These are phyloP conservation scores for Cordyceps farinosa DNA, from an alignment of 2,329 filamentous ascomycete species.

Conservation along the genomic window DNA sequence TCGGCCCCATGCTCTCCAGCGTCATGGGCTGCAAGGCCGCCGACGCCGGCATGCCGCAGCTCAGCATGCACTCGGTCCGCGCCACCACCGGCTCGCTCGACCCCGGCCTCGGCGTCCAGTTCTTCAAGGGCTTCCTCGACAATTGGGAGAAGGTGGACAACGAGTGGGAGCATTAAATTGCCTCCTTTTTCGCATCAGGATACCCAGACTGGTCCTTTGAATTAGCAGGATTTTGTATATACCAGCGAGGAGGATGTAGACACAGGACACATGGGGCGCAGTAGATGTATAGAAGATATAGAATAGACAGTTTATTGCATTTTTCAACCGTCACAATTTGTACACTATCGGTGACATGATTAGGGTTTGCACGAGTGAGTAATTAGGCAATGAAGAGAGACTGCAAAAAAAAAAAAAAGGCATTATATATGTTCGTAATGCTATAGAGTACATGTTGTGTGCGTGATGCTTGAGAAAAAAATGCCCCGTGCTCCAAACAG, in stretches of 20 bases:
- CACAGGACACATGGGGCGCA: too few species aligned
- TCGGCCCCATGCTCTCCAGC: constrained; percentile 85
- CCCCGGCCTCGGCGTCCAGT: constrained; percentile 80
- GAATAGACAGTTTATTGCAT: background rate
- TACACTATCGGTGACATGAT: too few species aligned
- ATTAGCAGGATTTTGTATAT: constrained; percentile 2
- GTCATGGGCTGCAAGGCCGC: constrained; percentile 77
- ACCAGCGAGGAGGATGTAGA: background rate
- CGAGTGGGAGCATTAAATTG: constrained; percentile 58
- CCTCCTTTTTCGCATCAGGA: background rate
- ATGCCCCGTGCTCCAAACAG: background rate
- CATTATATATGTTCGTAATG: background rate
- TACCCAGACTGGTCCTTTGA: background rate
- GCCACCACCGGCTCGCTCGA: constrained; percentile 84
- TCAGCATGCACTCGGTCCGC: constrained; percentile 91
- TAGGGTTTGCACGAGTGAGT: too few species aligned
- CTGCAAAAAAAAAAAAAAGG: background rate
- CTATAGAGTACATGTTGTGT: background rate
- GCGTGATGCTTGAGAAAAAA: background rate
- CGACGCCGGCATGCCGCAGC: constrained; percentile 84
- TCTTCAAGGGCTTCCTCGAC: constrained; percentile 88
- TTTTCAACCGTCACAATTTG: too few species aligned
- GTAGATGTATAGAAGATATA: background rate
- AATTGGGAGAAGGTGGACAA: constrained; percentile 78
- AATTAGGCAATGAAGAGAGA: too few species aligned